Percentiles rank a stretch among this genome's conserved stretches.
Evolutionary conservation across 1,284 basidiomycete genomes (phyloP).

Genomic region (Heimioporus punctisporus): DNA sequence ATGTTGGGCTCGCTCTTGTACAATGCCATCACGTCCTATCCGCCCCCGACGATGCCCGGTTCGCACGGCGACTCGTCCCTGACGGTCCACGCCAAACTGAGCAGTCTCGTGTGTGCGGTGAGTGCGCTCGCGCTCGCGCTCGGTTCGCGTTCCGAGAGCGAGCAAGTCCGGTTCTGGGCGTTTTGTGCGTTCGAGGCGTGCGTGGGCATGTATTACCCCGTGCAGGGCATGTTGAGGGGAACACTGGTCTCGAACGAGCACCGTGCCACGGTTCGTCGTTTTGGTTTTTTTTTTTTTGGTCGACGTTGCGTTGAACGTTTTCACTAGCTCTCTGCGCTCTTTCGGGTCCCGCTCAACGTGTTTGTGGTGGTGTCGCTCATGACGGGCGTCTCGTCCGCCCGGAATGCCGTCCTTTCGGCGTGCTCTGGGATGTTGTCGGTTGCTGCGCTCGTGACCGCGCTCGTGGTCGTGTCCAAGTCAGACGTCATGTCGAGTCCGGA

Average conservation of each 20-base stretch:
- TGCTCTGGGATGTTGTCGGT: slow-evolving; percentile 60
- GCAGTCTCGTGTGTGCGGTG: slow-evolving; percentile 60
- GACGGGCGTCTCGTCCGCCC: slow-evolving; percentile 68
- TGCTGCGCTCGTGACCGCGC: slow-evolving; percentile 61
- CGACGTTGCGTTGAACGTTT: not conserved
- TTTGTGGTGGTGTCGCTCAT: slow-evolving; percentile 75
- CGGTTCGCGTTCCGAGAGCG: slow-evolving; percentile 48
- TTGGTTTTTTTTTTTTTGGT: not conserved
- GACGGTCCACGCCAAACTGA: slow-evolving; percentile 66
- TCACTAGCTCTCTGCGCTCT: slow-evolving; percentile 63
- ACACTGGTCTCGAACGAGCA: slow-evolving; percentile 72
- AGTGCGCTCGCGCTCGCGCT: slow-evolving; percentile 58
- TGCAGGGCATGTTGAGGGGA: slow-evolving; percentile 76
- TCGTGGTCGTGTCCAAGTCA: slow-evolving; percentile 41
- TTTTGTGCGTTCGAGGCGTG: slow-evolving; percentile 77
- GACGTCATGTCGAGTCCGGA: slow-evolving; percentile 25
- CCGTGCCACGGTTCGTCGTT: slow-evolving; percentile 58
- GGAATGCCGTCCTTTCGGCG: slow-evolving; percentile 60
- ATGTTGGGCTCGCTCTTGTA: slow-evolving; percentile 77
- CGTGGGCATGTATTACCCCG: slow-evolving; percentile 79
- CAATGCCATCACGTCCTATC: slow-evolving; percentile 50
- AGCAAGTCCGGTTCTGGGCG: slow-evolving; percentile 64
- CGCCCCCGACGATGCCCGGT: slow-evolving; percentile 29
- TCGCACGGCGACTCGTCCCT: slow-evolving; percentile 42
- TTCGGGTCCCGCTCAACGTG: slow-evolving; percentile 74